Conservation (phyloP, 352 stramenopile species). For the Pythium rishiriense region DNA sequence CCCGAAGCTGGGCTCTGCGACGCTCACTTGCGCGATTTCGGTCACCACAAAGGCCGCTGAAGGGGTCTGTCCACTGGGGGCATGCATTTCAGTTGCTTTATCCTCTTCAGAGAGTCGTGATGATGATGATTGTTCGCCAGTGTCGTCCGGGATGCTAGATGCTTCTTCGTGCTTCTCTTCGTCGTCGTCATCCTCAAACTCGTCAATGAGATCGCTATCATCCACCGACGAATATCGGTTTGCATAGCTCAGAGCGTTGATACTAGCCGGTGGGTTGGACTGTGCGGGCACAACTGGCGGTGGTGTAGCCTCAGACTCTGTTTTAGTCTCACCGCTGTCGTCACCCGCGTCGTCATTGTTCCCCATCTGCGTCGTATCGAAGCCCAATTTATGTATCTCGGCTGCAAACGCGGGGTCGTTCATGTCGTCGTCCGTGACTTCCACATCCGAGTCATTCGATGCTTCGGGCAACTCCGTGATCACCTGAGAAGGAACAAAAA, state of each 20-base stretch:
- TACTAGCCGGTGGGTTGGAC: not conserved
- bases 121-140: not conserved
- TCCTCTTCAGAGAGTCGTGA: not conserved
- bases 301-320: too few species aligned
- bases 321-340: not conserved
- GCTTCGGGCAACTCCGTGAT: not conserved
- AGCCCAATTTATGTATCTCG: conserved; percentile 45
- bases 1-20: not conserved
- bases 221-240: conserved; percentile 32
- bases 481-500: not conserved
- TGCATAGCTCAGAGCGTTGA: not conserved
- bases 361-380: conserved; percentile 15
- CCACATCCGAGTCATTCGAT: conserved; percentile 33
- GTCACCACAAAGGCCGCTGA: not conserved
- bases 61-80: not conserved
- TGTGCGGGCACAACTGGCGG: too few species aligned
- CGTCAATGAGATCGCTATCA: conserved; percentile 68
- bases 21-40: not conserved
- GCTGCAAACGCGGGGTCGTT: conserved; percentile 50
- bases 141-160: not conserved
- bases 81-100: not conserved
- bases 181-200: conserved; percentile 57
- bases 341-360: not conserved
- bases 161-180: conserved; percentile 14
- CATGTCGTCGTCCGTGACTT: conserved; percentile 64